Evolutionary conservation across 129 eudicot species (phyloP).

Genomic region (Pittosporum tobira): DNA sequence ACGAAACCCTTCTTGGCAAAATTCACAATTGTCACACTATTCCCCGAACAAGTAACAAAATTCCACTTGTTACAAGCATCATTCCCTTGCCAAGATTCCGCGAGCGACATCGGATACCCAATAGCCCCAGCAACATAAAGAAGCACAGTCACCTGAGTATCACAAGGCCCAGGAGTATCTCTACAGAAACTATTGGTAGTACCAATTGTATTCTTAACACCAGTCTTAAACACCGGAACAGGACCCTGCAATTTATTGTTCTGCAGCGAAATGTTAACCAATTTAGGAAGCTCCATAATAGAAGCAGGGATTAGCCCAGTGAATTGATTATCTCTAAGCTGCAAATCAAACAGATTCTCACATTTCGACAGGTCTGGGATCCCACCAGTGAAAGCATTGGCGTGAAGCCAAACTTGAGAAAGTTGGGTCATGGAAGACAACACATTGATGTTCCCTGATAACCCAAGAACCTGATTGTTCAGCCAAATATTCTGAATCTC

Average conservation of each 20-base stretch:
- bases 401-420: conserved; percentile 58
- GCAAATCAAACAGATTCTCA: conserved; percentile 42
- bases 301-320: conserved; percentile 49
- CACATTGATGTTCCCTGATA: conserved; percentile 41
- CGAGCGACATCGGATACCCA: conserved; percentile 50
- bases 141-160: conserved; percentile 53
- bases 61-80: conserved; percentile 45
- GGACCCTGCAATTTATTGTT: conserved; percentile 63
- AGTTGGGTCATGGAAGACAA: conserved; percentile 42
- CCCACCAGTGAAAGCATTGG: conserved; percentile 45
- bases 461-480: conserved; percentile 32
- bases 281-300: conserved; percentile 20
- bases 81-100: conserved; percentile 49
- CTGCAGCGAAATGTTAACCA: conserved; percentile 37
- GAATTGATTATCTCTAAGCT: conserved; percentile 57
- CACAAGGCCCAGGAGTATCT: conserved; percentile 46
- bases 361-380: conserved; percentile 54
- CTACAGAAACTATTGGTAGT: conserved; percentile 44
- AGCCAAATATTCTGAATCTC: conserved; percentile 46
- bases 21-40: conserved; percentile 30
- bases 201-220: conserved; percentile 11
- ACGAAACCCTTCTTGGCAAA: conserved; percentile 21
- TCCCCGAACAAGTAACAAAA: conserved; percentile 26
- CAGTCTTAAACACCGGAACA: conserved; percentile 28
- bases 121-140: conserved; percentile 43